Conservation (phyloP, 1,284 basidiomycete species). For the Sporisorium reilianum region DNA sequence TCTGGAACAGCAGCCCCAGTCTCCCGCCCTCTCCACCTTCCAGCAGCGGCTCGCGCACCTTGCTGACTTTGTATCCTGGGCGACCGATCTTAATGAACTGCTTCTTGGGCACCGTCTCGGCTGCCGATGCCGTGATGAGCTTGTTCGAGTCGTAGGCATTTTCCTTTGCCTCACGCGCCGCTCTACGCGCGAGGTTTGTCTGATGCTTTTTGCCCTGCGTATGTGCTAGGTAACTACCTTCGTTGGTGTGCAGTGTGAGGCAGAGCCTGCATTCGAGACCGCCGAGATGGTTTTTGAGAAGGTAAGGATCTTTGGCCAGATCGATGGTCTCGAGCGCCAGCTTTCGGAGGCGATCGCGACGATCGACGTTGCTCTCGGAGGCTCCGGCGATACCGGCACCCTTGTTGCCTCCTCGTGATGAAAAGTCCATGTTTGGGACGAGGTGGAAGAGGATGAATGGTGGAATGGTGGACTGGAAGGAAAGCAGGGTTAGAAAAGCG, state of each 20-base stretch:
- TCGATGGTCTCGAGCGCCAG: slow-evolving; percentile 74
- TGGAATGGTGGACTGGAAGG: too few relatives aligned
- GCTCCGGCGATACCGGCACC: slow-evolving; percentile 76
- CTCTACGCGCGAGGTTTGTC: slow-evolving; percentile 94
- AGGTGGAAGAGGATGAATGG: background rate
- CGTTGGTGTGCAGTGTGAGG: slow-evolving; percentile 97
- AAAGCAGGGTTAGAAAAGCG: background rate
- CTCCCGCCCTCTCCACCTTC: slow-evolving; percentile 68
- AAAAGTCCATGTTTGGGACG: slow-evolving; percentile 62
- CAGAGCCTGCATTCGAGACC: slow-evolving; percentile 98
- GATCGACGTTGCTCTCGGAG: slow-evolving; percentile 93
- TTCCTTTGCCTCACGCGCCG: slow-evolving; percentile 94
- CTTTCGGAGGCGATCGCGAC: slow-evolving; percentile 92
- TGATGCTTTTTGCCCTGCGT: slow-evolving; percentile 99
- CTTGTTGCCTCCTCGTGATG: slow-evolving; percentile 69
- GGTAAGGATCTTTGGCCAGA: slow-evolving; percentile 85
- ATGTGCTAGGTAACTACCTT: slow-evolving; percentile 98
- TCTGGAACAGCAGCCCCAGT: slow-evolving; percentile 92
- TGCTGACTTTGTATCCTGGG: slow-evolving; percentile 92
- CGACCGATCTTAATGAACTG: slow-evolving; percentile 94
- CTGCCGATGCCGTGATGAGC: slow-evolving; percentile 73
- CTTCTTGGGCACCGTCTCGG: slow-evolving; percentile 57
- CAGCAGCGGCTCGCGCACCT: slow-evolving; percentile 77
- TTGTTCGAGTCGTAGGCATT: slow-evolving; percentile 64
- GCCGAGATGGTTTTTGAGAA: slow-evolving; percentile 95